Conservation (phyloP, 352 stramenopile genomes). For the Globisporangium cystogenes region DNA sequence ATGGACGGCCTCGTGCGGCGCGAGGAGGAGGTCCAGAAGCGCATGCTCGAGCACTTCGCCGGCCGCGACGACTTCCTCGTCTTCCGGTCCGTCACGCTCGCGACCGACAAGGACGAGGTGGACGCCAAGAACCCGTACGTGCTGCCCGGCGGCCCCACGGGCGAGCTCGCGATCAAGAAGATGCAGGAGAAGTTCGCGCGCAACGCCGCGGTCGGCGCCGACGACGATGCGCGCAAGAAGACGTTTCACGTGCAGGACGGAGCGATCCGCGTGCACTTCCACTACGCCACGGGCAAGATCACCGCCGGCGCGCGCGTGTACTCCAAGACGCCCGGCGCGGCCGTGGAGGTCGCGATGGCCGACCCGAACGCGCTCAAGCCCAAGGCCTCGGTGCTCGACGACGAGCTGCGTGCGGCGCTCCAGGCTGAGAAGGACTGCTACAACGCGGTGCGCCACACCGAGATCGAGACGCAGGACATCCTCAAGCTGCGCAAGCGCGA, state of each 20-base stretch:
- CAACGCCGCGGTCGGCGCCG: conserved; percentile 37
- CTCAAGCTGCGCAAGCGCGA: conserved; percentile 86
- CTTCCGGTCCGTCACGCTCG: conserved; percentile 78
- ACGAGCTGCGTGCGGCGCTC: conserved; percentile 55
- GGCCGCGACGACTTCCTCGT: conserved; percentile 81
- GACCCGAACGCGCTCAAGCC: conserved; percentile 59
- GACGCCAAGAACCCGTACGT: conserved; percentile 79
- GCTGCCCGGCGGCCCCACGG: conserved; percentile 55
- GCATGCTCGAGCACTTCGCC: conserved; percentile 84
- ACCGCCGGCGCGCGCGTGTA: conserved; percentile 78
- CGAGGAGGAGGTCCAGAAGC: conserved; percentile 86
- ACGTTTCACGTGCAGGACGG: conserved; percentile 90
- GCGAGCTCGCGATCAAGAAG: conserved; percentile 86
- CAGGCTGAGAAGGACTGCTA: conserved; percentile 92
- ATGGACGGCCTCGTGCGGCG: conserved; percentile 85
- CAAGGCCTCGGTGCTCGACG: conserved; percentile 72
- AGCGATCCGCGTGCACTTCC: conserved; percentile 85
- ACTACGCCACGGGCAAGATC: conserved; percentile 92
- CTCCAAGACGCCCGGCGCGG: conserved; percentile 62
- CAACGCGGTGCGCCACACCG: conserved; percentile 69
- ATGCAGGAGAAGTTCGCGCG: conserved; percentile 92
- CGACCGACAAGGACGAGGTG: conserved; percentile 68
- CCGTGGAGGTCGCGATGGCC: conserved; percentile 68
- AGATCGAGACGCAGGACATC: conserved; percentile 90
- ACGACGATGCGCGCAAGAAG: conserved; percentile 86